These are phyloP conservation scores for Lachancea nothofagi DNA, from an alignment of 805 yeast genomes.

Conservation along the genomic window DNA sequence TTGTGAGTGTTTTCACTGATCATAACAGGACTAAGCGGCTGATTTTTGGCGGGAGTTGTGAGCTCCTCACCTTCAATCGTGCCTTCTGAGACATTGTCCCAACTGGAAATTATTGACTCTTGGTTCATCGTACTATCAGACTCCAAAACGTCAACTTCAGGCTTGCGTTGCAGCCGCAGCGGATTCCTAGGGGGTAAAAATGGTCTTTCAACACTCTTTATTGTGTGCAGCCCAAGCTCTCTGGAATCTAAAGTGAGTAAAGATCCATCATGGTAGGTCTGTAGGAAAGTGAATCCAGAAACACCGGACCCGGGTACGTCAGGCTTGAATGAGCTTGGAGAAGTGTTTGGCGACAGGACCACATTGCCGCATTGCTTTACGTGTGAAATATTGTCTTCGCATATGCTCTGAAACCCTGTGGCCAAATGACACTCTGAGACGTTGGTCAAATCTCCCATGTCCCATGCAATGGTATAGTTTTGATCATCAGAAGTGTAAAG, in stretches of 20 bases:
- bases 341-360: constrained; percentile 14
- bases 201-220: constrained; percentile 19
- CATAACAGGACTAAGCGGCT: neutral
- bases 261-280: constrained; percentile 16
- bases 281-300: constrained; percentile 10
- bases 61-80: constrained; percentile 10
- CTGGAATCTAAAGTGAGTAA: constrained; percentile 16
- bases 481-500: constrained; percentile 23
- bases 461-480: constrained; percentile 26
- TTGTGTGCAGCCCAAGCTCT: constrained; percentile 26
- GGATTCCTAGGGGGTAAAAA: constrained; percentile 11
- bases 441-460: constrained; percentile 15
- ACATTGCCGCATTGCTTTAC: constrained; percentile 27
- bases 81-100: constrained; percentile 12
- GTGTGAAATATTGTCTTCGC: constrained; percentile 9
- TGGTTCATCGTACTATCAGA: constrained; percentile 9
- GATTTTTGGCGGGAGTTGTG: constrained; percentile 6
- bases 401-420: constrained; percentile 20
- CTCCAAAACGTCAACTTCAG: constrained; percentile 2
- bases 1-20: constrained; percentile 6
- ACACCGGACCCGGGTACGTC: constrained; percentile 8
- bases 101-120: constrained; percentile 7
- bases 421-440: constrained; percentile 19
- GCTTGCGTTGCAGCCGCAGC: constrained; percentile 1
- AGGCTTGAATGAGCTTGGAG: neutral